Base-by-base conservation (phyloP, 129 eudicot species). In the Centella asiatica region DNA sequence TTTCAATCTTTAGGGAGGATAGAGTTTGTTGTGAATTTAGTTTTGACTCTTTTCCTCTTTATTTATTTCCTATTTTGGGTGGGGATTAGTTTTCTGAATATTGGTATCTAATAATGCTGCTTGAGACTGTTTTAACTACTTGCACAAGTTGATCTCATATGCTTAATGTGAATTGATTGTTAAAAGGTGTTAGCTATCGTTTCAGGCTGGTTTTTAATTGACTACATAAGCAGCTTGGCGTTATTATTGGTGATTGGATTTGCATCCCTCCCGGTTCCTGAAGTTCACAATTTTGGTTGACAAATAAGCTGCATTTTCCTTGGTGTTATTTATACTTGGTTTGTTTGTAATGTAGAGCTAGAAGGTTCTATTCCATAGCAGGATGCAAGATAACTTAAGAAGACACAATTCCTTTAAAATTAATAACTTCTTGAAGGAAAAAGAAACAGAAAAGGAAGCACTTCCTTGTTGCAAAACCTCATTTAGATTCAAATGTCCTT, bases 401-500 rank as follows among this genome's bases (percentile, higher is more conserved):
- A 19, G 29, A 51, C 8, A 20, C 29, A 11, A 14, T 10, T 23
- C 15, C 17, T 51, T 54, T 6, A 6, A 36, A 6, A 34, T n/a
- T n/a, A n/a, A n/a, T n/a, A n/a, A n/a, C n/a, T n/a, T n/a, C 39
- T 3, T 9, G 9, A 9, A 9, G 5, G 4, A 3, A 34, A 34
- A 3, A 34, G 39, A 3, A 3, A 9, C 9, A 34, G 39, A 34
- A 34, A 4, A 34, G 4, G 9, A 34, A 34, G 5, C 4, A 9
- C 15, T 17, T 54, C 3, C 6, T 4, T 14, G 50, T 7, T 45
- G 5, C 4, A 4, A 32, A 31, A 58, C 9, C 4, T 44, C 46
- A 40, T 44, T 57, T 64, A 29, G 31, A 48, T 55, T n/a, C 45
- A 62, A 48, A 23, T 59, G 27, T 62, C 27, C 28, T 7, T 69